Conservation (phyloP, 2,329 filamentous ascomycete species). For the Chaetomium globosum region DNA sequence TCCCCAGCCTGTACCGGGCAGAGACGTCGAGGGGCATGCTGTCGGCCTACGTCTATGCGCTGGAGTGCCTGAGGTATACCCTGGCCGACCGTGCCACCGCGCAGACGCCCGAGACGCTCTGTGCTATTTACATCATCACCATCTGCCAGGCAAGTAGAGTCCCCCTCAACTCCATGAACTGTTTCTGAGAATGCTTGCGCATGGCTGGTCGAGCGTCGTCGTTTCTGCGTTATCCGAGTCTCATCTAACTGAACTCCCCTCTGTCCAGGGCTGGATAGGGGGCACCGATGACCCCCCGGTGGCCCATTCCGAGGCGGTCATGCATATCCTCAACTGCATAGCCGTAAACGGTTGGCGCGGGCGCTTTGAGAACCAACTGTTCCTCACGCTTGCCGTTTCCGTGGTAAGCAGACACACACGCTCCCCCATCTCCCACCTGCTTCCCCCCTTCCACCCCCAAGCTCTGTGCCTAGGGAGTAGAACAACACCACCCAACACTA, state of each 20-base stretch:
- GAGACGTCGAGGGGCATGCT: not conserved
- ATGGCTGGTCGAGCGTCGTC: not conserved
- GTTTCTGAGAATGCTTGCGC: not conserved
- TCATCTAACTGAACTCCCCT: not conserved
- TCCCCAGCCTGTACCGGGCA: not conserved
- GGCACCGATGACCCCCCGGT: not conserved
- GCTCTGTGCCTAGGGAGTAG: too few relatives aligned
- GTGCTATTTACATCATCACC: not conserved
- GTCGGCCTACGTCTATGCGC: not conserved
- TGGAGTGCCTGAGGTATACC: not conserved
- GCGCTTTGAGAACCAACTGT: not conserved
- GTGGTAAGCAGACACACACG: not conserved
- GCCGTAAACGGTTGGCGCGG: not conserved
- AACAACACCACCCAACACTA: not conserved
- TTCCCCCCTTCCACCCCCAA: not conserved
- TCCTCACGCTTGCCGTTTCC: not conserved
- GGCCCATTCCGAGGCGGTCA: not conserved
- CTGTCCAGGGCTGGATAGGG: not conserved
- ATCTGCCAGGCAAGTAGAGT: not conserved
- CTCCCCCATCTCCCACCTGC: too few relatives aligned
- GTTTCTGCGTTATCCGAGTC: not conserved
- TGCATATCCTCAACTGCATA: not conserved
- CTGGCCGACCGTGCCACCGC: not conserved
- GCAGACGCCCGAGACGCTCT: not conserved
- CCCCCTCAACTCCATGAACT: not conserved